Base-by-base conservation (phyloP, 163 green algal genomes). In the Scenedesmus sp. region DNA sequence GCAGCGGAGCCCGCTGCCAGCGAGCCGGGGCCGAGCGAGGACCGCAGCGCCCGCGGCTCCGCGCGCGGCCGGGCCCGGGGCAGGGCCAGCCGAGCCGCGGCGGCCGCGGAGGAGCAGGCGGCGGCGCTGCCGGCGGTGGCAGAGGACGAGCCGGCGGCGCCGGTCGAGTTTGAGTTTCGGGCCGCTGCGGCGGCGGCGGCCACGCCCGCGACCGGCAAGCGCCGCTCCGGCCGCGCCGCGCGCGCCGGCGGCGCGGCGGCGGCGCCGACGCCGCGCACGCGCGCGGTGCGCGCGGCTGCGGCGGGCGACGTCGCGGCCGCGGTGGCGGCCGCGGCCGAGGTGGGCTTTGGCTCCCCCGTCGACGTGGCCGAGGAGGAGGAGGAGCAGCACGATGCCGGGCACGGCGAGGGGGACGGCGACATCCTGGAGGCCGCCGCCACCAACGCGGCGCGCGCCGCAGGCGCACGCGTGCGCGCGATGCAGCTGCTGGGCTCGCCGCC, bases 281-380 rank as follows among this genome's bases (percentile, higher is more conserved):
- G 64, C 13, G 45, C 47, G 22, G 15, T 58, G 42, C 29, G 33
- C 15, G 42, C 42, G 24, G 63, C 50, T 29, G 24, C 57, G 42
- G 29, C 29, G 10, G 63, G 63, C 10, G 20, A 72, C 6, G 1
- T 72, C 14, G 63, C 63, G 14, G 64, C 64, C 18, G 64, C 64
- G 31, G 64, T 74, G 9, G 64, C 64, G 3, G 64, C 64, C 47
- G 64, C 45, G 11, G 64, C 64, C n/a, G 42, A 62, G 45, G 36
- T 74, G 17, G 45, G 45, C 13, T 33, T 74, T 62, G 58, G 29
- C 28, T 13, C 36, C 9, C 42, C 28, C 29, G 48, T 26, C 42
- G 31, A 44, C 15, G 48, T 20, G 39, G 48, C 66, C 36, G 48
- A 26, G 17, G 11, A 47, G 44, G 9, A 57, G 24, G 17, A 39